A percentile compares a stretch with the other conserved stretches of the same genome.
These are phyloP conservation scores for Jaapia argillacea DNA, from an alignment of 768 basidiomycete species.

Conservation along the genomic window DNA sequence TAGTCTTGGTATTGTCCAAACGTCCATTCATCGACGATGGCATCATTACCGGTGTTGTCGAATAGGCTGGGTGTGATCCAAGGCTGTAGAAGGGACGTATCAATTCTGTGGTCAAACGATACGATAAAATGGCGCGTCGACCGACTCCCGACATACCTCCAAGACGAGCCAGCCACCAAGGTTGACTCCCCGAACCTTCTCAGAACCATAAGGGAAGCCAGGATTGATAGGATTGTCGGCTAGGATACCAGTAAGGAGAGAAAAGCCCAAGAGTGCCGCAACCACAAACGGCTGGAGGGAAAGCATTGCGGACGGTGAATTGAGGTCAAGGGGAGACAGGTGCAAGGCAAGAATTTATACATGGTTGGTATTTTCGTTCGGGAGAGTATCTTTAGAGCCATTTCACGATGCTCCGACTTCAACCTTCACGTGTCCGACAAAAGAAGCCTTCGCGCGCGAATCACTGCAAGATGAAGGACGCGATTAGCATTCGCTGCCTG, in stretches of 20 bases:
- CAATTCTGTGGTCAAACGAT: too few relatives aligned
- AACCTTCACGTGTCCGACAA: too few relatives aligned
- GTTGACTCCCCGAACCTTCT: constrained; percentile 77
- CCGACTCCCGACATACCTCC: constrained; percentile 26
- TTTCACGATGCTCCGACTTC: too few relatives aligned
- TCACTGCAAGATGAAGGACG: too few relatives aligned
- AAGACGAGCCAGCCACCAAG: constrained; percentile 60
- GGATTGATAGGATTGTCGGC: constrained; percentile 28
- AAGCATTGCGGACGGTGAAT: constrained; percentile 7
- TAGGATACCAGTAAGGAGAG: constrained; percentile 5
- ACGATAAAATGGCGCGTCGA: too few relatives aligned
- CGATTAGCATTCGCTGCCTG: too few relatives aligned
- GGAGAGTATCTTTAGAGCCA: too few relatives aligned
- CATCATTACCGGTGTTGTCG: constrained; percentile 45
- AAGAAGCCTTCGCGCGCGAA: too few relatives aligned
- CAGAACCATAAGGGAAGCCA: constrained; percentile 62
- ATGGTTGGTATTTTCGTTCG: too few relatives aligned
- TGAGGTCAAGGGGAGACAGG: too few relatives aligned
- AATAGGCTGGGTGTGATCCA: constrained; percentile 77
- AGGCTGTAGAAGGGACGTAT: constrained; percentile 32
- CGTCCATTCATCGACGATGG: constrained; percentile 72
- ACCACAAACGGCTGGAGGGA: constrained; percentile 7
- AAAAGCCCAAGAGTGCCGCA: constrained; percentile 14
- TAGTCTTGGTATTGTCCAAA: constrained; percentile 54
- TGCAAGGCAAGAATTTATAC: too few relatives aligned